Base-by-base conservation (phyloP, 75 land plant genomes). In the Chamaecyparis obtusa region DNA sequence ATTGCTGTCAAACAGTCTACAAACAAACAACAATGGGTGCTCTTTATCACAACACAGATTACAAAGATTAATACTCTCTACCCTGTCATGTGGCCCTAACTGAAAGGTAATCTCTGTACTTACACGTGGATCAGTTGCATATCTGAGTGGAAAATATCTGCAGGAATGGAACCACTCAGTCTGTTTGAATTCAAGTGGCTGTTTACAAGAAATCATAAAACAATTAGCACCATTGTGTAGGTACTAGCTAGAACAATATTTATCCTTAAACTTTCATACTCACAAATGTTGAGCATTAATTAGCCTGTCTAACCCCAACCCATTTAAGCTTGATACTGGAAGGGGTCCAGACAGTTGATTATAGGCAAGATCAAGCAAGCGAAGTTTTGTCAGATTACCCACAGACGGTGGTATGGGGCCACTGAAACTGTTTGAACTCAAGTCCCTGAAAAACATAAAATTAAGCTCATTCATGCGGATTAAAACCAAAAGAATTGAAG, bases 111-210 rank as follows among this genome's bases (percentile, higher is more conserved):
- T 74, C 15, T 24, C 71, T 86, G 32, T 87, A 75, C 96, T 93
- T 93, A 95, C 97, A 95, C 54, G 72, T 94, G 97, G 85, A 95
- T 90, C 55, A 94, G 86, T n/a, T 85, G 83, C 93, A 92, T 92
- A 6, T 92, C 83, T 11, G 89, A 83, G 83, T 91, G 91, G 89
- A 95, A 95, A 80, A 95, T 94, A 55, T 89, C 84, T 3, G 57
- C 71, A 51, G 97, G 92, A 84, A 95, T 92, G 79, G 86, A 7
- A 11, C 97, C 95, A 21, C 92, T 91, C 76, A 95, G 87, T 86
- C 89, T 80, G 83, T 95, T 95, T 48, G 93, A 89, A 87, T 91
- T 93, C 87, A 95, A 90, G 86, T 94, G 97, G 88, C 97, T 95
- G 92, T 84, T 85, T 71, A 43, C 76, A 24, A 75, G 79, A 36